A percentile compares a stretch with the other conserved stretches of the same genome.
Conservation (phyloP, 495 filamentous ascomycete species). For the Penicillium salamii region DNA sequence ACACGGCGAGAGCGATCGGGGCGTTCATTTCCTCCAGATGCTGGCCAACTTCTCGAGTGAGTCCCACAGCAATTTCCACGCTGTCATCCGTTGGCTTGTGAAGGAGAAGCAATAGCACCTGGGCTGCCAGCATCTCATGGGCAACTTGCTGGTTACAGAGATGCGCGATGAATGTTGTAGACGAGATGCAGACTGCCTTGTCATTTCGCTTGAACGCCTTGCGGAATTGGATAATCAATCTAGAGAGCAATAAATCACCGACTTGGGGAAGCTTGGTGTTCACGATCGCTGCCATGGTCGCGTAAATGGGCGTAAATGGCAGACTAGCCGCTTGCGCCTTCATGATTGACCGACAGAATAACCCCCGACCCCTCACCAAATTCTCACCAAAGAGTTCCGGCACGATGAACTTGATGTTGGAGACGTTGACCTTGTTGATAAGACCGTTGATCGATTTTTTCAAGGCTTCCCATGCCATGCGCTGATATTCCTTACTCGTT, state of each 20-base stretch:
- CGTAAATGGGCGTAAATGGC: conserved; percentile 93
- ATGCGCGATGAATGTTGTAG: conserved; percentile 92
- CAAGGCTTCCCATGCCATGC: conserved; percentile 97
- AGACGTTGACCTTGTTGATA: conserved; percentile 97
- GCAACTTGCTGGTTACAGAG: conserved; percentile 92
- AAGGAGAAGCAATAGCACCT: conserved; percentile 84
- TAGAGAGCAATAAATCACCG: conserved; percentile 82
- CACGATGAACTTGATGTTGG: conserved; percentile 96
- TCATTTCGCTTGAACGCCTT: conserved; percentile 97
- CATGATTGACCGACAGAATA: conserved; percentile 95
- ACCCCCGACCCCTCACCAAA: conserved; percentile 79
- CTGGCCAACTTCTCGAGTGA: conserved; percentile 87
- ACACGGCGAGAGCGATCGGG: conserved; percentile 80
- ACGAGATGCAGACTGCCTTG: conserved; percentile 88
- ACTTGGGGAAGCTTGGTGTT: conserved; percentile 96
- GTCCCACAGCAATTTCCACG: conserved; percentile 92
- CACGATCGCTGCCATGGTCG: conserved; percentile 91
- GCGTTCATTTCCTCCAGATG: conserved; percentile 92
- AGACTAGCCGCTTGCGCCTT: conserved; percentile 96
- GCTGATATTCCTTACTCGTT: conserved; percentile 93
- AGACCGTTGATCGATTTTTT: conserved; percentile 99
- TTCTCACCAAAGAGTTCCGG: conserved; percentile 96
- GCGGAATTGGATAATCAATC: conserved; percentile 87
- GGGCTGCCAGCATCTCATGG: conserved; percentile 87
- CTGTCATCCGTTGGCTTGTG: conserved; percentile 96